Evolutionary conservation across 73 alveolate species (phyloP), one percentile per base, ranked within the genome.

Genomic region (Tetrahymena elliotti): DNA sequence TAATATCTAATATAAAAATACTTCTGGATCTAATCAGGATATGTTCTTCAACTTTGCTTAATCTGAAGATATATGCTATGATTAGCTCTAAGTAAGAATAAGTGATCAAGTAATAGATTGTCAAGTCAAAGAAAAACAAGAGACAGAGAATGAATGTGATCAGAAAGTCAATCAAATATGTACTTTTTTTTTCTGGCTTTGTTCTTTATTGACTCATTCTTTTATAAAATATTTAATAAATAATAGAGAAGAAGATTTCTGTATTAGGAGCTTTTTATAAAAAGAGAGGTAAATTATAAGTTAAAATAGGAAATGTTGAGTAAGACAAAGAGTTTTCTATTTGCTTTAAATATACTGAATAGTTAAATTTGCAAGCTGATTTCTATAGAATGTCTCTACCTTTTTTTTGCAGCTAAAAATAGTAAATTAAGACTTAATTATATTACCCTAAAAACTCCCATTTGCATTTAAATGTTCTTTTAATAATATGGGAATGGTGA

Each of bases 251-350:
- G 39, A n/a, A n/a, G n/a, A n/a, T n/a, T n/a, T n/a, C n/a, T n/a
- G n/a, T n/a, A n/a, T 94, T 52, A 84, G 97, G 95, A 52, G n/a
- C n/a, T n/a, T n/a, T n/a, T n/a, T n/a, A n/a, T n/a, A n/a, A n/a
- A n/a, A n/a, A n/a, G n/a, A n/a, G n/a, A n/a, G n/a, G n/a, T n/a
- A n/a, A 95, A 54, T 38, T 96, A 6, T 94, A 94, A 84, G 52
- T 96, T 27, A 93, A 93, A 83, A 27, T 97, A 15, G 98, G 98
- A 16, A 96, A 96, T 68, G 33, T 97, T 31, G 97, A 97, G 16
- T 94, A 97, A 15, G 24, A 83, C 33, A 27, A 95, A 18, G 94
- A 94, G 33, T 93, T 94, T 6, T 35, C 40, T 1, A 5, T 97
- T 10, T 88, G 24, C 15, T n/a, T 95, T 38, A 36, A 53, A 8